Percentiles rank a stretch among this genome's conserved stretches.
These are phyloP conservation scores for Nicotiana knightiana DNA, from an alignment of 257 asterid genomes.

Conservation along the genomic window DNA sequence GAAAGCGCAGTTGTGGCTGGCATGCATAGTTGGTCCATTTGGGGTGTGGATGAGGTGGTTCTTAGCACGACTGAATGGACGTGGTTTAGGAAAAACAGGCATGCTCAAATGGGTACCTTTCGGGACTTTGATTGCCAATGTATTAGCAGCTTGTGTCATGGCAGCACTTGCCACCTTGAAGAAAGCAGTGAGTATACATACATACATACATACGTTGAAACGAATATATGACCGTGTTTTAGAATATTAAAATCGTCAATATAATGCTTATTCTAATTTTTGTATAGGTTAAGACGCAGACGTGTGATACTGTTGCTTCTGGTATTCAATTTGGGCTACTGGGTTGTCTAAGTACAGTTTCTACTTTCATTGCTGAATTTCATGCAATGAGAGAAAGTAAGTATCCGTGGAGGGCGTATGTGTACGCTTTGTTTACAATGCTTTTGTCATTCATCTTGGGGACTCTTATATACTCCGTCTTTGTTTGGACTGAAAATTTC, in stretches of 20 bases:
- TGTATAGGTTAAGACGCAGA: slow-evolving; percentile 35
- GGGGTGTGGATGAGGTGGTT: slow-evolving; percentile 90
- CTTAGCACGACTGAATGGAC: slow-evolving; percentile 80
- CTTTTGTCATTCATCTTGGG: slow-evolving; percentile 47
- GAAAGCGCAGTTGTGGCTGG: slow-evolving; percentile 59
- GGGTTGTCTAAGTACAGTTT: slow-evolving; percentile 87
- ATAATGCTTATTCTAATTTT: neutral
- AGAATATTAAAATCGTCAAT: no score
- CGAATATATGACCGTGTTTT: no score
- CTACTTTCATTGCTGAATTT: slow-evolving; percentile 77
- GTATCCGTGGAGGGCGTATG: slow-evolving; percentile 63
- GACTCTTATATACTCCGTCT: slow-evolving; percentile 59
- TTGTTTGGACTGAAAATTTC: slow-evolving; percentile 48
- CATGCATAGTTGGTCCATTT: slow-evolving; percentile 77
- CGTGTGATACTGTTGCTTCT: slow-evolving; percentile 43
- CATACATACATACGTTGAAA: no score
- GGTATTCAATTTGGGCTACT: slow-evolving; percentile 73
- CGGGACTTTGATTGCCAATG: slow-evolving; percentile 89
- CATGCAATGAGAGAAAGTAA: slow-evolving; percentile 64
- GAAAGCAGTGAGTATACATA: slow-evolving; percentile 41
- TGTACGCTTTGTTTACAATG: slow-evolving; percentile 47
- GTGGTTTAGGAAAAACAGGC: slow-evolving; percentile 52
- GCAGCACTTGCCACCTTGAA: slow-evolving; percentile 69
- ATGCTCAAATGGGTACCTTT: slow-evolving; percentile 72
- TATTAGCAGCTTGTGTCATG: slow-evolving; percentile 82